Conservation (phyloP, 768 basidiomycete genomes). For the Candolleomyces efflorescens region DNA sequence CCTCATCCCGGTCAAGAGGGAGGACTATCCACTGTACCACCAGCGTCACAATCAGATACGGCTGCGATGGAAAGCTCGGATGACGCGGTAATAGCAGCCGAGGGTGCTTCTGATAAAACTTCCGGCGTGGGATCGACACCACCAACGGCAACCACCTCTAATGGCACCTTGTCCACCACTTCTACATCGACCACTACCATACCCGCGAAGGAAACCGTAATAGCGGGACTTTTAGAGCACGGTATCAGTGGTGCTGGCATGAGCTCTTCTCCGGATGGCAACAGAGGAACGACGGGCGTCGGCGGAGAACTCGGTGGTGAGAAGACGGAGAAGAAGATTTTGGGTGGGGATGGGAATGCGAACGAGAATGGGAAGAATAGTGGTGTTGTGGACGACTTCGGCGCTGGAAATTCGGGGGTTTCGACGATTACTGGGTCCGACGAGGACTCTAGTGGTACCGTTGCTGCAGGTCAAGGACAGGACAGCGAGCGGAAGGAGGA, state of each 20-base stretch:
- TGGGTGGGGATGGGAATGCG: not conserved
- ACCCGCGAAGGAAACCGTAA: not conserved
- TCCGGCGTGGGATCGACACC: not conserved
- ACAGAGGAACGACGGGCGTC: not conserved
- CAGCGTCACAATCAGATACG: too few species aligned
- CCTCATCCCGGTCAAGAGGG: too few species aligned
- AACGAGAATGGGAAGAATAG: constrained; percentile 3
- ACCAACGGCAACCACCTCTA: too few species aligned
- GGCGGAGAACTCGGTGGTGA: not conserved
- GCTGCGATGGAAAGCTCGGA: not conserved
- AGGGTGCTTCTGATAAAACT: not conserved
- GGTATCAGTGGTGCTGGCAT: not conserved
- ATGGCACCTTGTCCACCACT: too few species aligned
- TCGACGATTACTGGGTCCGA: not conserved
- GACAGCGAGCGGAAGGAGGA: not conserved
- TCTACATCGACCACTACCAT: not conserved
- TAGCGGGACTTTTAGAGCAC: too few species aligned
- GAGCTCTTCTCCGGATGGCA: not conserved
- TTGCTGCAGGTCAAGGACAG: not conserved
- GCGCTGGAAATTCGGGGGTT: constrained; percentile 6
- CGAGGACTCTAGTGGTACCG: not conserved
- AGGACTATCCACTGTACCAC: too few species aligned
- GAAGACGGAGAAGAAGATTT: not conserved
- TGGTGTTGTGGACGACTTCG: constrained; percentile 2
- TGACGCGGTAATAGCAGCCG: not conserved